Conservation (phyloP, 805 yeast species). For the Dipodascopsis uninucleata region DNA sequence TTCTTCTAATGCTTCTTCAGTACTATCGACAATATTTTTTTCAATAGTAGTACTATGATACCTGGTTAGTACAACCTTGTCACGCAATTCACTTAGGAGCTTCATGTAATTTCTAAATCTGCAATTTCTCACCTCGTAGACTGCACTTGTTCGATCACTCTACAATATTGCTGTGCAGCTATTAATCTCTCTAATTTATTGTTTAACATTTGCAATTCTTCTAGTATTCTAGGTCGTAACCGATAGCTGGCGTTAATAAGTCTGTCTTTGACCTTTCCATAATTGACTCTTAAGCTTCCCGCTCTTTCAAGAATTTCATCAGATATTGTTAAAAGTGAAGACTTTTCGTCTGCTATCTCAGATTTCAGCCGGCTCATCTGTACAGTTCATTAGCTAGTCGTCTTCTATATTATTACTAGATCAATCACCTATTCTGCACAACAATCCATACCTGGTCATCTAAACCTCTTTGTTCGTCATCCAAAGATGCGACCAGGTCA, state of each 20-base stretch:
- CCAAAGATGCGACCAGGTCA: conserved; percentile 15
- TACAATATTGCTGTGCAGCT: conserved; percentile 14
- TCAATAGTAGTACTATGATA: conserved; percentile 4
- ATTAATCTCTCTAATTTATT: conserved; percentile 10
- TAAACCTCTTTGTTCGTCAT: conserved; percentile 14
- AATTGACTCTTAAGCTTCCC: background rate
- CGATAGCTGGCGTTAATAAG: conserved; percentile 3
- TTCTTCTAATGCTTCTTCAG: conserved; percentile 5
- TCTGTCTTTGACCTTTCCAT: conserved; percentile 7
- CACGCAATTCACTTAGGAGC: no score
- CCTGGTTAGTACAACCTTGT: no score
- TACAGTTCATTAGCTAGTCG: no score
- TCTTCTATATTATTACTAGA: background rate
- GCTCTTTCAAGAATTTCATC: conserved; percentile 3
- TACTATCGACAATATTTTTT: conserved; percentile 1
- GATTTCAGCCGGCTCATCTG: conserved; percentile 15
- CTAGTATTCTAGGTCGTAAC: background rate
- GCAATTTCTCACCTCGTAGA: conserved; percentile 8
- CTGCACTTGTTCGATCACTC: conserved; percentile 4
- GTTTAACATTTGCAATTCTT: conserved; percentile 4
- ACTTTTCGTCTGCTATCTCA: conserved; percentile 8
- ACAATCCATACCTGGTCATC: conserved; percentile 4
- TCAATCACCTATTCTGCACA: background rate
- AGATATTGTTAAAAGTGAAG: conserved; percentile 5
- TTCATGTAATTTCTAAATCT: no score